phyloP scores from a whole-genome alignment of 495 filamentous ascomycete genomes.

The Penicillium antarcticum region DNA sequence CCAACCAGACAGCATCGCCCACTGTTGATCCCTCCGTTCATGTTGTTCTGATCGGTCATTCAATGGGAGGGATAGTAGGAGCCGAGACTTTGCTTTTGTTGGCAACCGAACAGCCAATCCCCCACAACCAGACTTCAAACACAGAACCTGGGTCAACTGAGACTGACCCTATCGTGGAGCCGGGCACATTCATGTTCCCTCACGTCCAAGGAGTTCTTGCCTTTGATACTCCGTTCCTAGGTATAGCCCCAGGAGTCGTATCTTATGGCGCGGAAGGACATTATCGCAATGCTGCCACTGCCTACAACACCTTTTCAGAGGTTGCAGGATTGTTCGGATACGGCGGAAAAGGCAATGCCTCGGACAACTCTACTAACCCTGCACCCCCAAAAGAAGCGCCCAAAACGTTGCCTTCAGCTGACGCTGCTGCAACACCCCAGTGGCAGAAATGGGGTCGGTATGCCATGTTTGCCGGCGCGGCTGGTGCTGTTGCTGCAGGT shows the following conservation, averaged over 20 bases:
- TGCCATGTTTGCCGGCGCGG: slow-evolving; percentile 79
- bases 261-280: slow-evolving; percentile 87
- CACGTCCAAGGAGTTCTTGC: slow-evolving; percentile 82
- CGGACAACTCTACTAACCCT: slow-evolving; percentile 11
- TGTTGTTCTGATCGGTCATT: slow-evolving; percentile 83
- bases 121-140: slow-evolving; percentile 21
- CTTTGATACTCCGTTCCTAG: slow-evolving; percentile 93
- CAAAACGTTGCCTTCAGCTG: slow-evolving; percentile 29
- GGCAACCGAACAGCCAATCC: slow-evolving; percentile 64
- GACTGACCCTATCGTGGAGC: slow-evolving; percentile 22
- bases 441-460: slow-evolving; percentile 78
- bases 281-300: slow-evolving; percentile 67
- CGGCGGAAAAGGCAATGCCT: slow-evolving; percentile 31
- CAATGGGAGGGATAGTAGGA: slow-evolving; percentile 96
- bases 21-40: slow-evolving; percentile 86
- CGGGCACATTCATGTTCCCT: slow-evolving; percentile 55
- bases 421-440: slow-evolving; percentile 53
- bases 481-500: slow-evolving; percentile 77
- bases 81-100: slow-evolving; percentile 78
- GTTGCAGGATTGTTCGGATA: slow-evolving; percentile 61
- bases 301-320: slow-evolving; percentile 65
- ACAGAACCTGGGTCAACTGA: slow-evolving; percentile 13
- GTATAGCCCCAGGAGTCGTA: slow-evolving; percentile 83
- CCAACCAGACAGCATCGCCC: slow-evolving; percentile 74
- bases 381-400: slow-evolving; percentile 5